Base-by-base conservation (phyloP, 345 rosid species). In the Streptanthus diversifolius region DNA sequence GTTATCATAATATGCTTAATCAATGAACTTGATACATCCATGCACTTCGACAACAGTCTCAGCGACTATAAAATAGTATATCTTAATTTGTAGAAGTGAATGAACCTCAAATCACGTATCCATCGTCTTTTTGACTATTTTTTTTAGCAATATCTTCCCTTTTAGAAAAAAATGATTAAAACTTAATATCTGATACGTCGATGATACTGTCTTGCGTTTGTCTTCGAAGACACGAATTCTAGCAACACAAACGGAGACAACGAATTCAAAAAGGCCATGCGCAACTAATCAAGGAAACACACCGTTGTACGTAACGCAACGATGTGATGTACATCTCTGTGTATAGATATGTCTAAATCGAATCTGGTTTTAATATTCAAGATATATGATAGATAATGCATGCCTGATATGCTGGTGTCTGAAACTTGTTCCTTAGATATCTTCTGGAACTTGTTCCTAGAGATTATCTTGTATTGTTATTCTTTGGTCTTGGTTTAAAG, bases 71-170 rank as follows among this genome's bases (percentile, higher is more conserved):
- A 32, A 63, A 63, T 73, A 64, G 63, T 63, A 41, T 44, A 21
- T 48, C 52, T n/a, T 17, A 17, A 7, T 44, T 66, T 47, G n/a
- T 45, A 10, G 21, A 32, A 74, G 36, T 66, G 78, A 72, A 48
- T 66, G 77, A 73, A 73, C 72, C 77, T 54, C 49, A 55, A 47
- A 48, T 37, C 72, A 74, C 72, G 67, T 66, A 74, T 8, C 41
- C 59, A 19, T 66, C 32, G 51, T 25, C 72, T 58, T 74, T 74
- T 57, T 45, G 33, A 47, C 66, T 47, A 32, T 7, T 13, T 25
- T 12, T 12, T 55, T 14, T 39, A 54, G 17, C 27, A 52, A 49
- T 5, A 29, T 55, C 10, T 3, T 32, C 17, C 43, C 25, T 45
- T 44, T 21, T n/a, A 17, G 2, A 40, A 13, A 43, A 13, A 43